Conservation (phyloP, 345 rosid genomes). For the Arabidopsis suecica region DNA sequence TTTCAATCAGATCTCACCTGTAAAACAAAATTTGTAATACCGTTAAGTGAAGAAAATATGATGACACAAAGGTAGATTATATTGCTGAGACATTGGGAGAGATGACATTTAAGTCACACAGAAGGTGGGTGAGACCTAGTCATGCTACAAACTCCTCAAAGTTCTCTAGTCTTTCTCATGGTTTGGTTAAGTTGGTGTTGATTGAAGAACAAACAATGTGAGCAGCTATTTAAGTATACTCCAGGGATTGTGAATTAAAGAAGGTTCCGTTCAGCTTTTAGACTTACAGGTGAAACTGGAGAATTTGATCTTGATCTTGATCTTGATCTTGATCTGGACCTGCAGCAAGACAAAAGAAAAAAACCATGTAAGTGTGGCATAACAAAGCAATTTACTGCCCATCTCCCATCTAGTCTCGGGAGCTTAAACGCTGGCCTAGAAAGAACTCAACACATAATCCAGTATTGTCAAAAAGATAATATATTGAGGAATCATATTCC, state of each 20-base stretch:
- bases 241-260: background rate
- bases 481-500: slow-evolving; percentile 18
- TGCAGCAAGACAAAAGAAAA: slow-evolving; percentile 29
- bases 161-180: slow-evolving; percentile 33
- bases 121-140: slow-evolving; percentile 26
- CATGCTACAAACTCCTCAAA: slow-evolving; percentile 31
- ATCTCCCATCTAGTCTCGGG: slow-evolving; percentile 32
- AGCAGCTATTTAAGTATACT: background rate
- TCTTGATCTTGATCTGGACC: slow-evolving; percentile 53
- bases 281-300: slow-evolving; percentile 70
- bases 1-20: slow-evolving; percentile 63
- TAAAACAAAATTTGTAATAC: slow-evolving; percentile 8
- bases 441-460: slow-evolving; percentile 25
- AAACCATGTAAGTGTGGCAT: slow-evolving; percentile 16
- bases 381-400: slow-evolving; percentile 15
- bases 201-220: background rate
- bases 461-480: slow-evolving; percentile 21
- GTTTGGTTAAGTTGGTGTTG: slow-evolving; percentile 35
- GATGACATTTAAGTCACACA: slow-evolving; percentile 18
- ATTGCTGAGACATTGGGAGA: background rate
- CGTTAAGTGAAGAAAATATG: background rate
- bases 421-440: slow-evolving; percentile 27
- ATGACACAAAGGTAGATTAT: background rate
- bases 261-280: background rate
- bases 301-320: slow-evolving; percentile 66